Evolutionary conservation across 148 eudicot genomes (phyloP), one percentile per base, ranked within the genome.

Genomic region (Silene latifolia): DNA sequence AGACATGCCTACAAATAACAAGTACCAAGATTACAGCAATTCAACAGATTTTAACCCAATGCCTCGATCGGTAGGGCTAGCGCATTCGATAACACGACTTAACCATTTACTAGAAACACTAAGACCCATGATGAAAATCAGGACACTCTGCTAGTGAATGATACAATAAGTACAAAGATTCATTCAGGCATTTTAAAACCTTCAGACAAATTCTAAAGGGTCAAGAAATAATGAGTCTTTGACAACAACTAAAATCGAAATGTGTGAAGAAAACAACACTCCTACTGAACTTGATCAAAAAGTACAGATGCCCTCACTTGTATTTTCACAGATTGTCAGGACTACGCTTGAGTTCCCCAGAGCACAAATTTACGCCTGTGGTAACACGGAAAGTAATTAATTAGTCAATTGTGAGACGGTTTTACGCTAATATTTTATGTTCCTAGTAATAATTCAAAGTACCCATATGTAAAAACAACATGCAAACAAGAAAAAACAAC

Each of bases 401-500:
- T 35, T 35, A 35, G 39, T 35, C 39, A 0, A 3, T 35, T 23
- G 59, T 44, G 24, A 39, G 39, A 14, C 17, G 39, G 15, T 24
- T 35, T 35, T 35, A 35, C 39, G 6, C 39, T 35, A 35, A 35
- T 35, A 35, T 35, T 35, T 35, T 35, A 5, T 35, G 6, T 35
- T 14, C 6, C 54, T 7, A 21, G 39, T 35, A 35, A 35, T 0
- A 48, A 13, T 48, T 48, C 54, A 48, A 48, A 48, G 54, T 10
- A 67, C 72, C 72, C 78, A 57, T 5, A 39, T 59, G 59, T 0
- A 15, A 60, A 44, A 69, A 69, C 68, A 23, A 68, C 78, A 76
- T 76, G 78, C 78, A 76, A 58, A 7, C n/a, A 25, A 11, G 19
- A 67, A 66, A 65, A 35, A 17, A 18, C 8, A 1, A 12, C 67